A percentile compares a stretch with the other conserved stretches of the same genome.
phyloP scores from a whole-genome alignment of 441 rosid genomes.

The Rhodomyrtus psidioides region DNA sequence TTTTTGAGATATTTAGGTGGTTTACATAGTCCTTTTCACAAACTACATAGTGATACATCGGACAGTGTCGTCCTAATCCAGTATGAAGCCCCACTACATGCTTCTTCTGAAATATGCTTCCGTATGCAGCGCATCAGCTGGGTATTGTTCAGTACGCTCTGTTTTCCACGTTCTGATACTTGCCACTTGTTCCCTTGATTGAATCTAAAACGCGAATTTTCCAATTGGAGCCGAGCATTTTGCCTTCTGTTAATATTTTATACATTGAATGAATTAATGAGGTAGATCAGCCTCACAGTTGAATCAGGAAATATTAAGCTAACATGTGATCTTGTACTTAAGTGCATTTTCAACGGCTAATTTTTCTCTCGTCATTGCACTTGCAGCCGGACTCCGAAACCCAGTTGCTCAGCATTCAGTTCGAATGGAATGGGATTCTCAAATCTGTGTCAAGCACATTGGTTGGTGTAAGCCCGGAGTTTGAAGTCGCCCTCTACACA shows the following conservation, averaged over 20 bases:
- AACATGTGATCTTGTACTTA: background rate
- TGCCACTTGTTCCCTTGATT: background rate
- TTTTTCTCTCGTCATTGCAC: background rate
- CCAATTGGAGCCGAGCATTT: background rate
- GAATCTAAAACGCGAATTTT: background rate
- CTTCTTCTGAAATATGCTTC: background rate
- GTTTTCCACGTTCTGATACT: background rate
- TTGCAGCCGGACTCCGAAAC: conserved; percentile 83
- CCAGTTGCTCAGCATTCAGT: conserved; percentile 77
- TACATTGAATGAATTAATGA: background rate
- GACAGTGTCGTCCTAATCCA: background rate
- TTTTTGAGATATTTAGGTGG: background rate
- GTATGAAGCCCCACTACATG: background rate
- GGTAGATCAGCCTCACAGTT: background rate
- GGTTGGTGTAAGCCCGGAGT: conserved; percentile 91
- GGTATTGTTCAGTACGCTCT: background rate
- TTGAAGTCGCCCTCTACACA: conserved; percentile 81
- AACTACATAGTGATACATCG: background rate
- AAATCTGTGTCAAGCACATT: conserved; percentile 85
- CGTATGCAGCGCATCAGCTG: background rate
- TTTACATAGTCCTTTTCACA: background rate
- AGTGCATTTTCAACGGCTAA: background rate
- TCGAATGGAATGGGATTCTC: conserved; percentile 85
- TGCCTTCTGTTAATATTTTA: background rate
- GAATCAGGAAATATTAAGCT: background rate